Base-by-base conservation (phyloP, 1,284 basidiomycete species). In the Ustilago tritici region DNA sequence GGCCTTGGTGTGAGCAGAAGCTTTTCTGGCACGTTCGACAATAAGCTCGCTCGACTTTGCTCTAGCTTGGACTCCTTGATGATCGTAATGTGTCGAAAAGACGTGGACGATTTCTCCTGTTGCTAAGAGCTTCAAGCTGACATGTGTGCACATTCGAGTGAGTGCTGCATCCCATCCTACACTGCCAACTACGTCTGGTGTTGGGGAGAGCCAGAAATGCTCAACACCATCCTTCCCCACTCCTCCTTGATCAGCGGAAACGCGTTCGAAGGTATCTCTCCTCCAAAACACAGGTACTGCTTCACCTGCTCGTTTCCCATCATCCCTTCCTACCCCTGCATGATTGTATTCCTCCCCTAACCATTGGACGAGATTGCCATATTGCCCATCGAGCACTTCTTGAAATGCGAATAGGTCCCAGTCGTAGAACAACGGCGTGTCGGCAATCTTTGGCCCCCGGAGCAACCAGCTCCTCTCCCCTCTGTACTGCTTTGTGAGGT, bases 91-190 rank as follows among this genome's bases (percentile, higher is more conserved):
- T 34, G 78, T 80, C 5, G 72, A 76, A 41, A 80, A 79, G 65
- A 80, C 68, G 54, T 82, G 80, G 3, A 82, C 47, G 40, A 78
- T 57, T 56, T 81, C 78, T 14, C 34, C 49, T 7, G 75, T 68
- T 2, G 61, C 72, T 1, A 53, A 32, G 4, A 68, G 38, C 10
- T 65, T 62, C 46, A 82, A 50, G 17, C 73, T 72, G 43, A 82
- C 73, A 36, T 82, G 80, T 15, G 78, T 82, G 36, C 80, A 82
- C 80, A 82, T 82, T 2, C 80, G 14, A 1, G 80, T 82, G 38
- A 78, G 40, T 1, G 63, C 78, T 12, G 80, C 78, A 62, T 82
- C 80, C 80, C 80, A 82, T 0, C 80, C 80, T 6, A 80, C 73
- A 47, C 72, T 78, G 4, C 70, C 80, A 1, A 68, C 55, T 2